Evolutionary conservation across 2,329 filamentous ascomycete genomes (phyloP), one percentile per base, ranked within the genome.

Genomic region (Teratosphaeriaceae sp.): DNA sequence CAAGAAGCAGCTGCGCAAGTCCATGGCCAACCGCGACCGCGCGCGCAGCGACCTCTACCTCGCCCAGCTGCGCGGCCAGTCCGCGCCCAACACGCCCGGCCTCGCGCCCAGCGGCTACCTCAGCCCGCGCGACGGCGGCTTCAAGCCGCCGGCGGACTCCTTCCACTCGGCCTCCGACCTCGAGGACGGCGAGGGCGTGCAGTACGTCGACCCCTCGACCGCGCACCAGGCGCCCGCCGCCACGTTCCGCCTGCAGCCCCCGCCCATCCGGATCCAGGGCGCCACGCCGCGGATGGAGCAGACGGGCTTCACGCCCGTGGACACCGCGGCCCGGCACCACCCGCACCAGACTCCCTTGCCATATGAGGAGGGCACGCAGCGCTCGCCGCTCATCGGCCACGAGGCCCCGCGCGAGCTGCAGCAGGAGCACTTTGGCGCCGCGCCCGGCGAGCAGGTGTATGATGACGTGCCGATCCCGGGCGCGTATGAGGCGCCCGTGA

Each of bases 21-120:
- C 88, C 50, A 98, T 98, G 92, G 85, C 94, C 64, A 74, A 85
- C 63, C 88, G 92, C 57, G 92, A 98, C 74, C 85, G 86, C 61
- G 92, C 92, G 52, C 85, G 92, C 50, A 90, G 86, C 48, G 89
- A 97, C 64, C 79, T 98, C 51, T 97, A 97, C 73, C 86, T 97
- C 50, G 88, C 71, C 13, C 70, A 73, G 43, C 66, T 74, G n/a
- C 69, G 69, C 43, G 67, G 80, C 16, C 89, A 97, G 70, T 94
- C 88, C 20, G 89, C 88, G 4, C 90, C 90, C 55, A 96, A 96
- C 73, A 96, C 90, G 0, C 90, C 90, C 11, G 88, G 88, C 52
- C 88, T 94, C 63, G 47, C 48, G 24, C 67, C 67, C 16, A 55
- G 55, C 33, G 68, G 67, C 18, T 82, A 80, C 22, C 80, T 82